Conservation (phyloP, 352 stramenopile genomes). For the Lagenidium giganteum region DNA sequence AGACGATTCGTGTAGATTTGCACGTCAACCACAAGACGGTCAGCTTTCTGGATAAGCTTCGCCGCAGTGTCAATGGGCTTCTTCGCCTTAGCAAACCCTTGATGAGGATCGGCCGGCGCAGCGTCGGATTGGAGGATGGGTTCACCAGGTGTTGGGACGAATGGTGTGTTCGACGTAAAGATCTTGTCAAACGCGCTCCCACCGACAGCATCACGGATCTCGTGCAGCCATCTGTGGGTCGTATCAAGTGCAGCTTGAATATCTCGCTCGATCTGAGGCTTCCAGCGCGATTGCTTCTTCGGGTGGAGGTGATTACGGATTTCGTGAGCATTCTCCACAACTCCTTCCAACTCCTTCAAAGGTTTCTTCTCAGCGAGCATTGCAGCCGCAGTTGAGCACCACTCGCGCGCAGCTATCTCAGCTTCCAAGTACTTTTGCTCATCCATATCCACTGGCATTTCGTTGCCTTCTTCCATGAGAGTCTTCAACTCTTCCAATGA, state of each 20-base stretch:
- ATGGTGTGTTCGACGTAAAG: conserved; percentile 21
- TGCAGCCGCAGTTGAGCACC: conserved; percentile 44
- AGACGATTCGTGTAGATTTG: conserved; percentile 53
- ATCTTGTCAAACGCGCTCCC: conserved; percentile 55
- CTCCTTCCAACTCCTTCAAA: conserved; percentile 58
- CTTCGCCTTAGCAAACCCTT: conserved; percentile 37
- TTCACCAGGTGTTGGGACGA: not conserved
- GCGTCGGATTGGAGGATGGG: not conserved
- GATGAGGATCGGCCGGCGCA: conserved; percentile 4
- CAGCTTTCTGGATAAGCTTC: conserved; percentile 63
- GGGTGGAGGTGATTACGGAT: conserved; percentile 69
- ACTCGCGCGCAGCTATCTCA: conserved; percentile 75
- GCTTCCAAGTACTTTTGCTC: conserved; percentile 74
- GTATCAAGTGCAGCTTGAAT: conserved; percentile 67
- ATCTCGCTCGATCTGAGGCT: conserved; percentile 76
- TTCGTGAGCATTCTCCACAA: conserved; percentile 52
- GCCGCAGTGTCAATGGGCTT: conserved; percentile 62
- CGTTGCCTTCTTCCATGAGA: conserved; percentile 67
- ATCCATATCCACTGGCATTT: conserved; percentile 89
- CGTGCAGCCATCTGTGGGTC: conserved; percentile 67
- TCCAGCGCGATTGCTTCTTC: conserved; percentile 80
- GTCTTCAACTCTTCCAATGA: conserved; percentile 68
- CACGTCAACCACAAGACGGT: conserved; percentile 58
- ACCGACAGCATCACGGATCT: conserved; percentile 68
- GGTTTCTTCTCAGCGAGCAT: conserved; percentile 56